A percentile compares a stretch with the other conserved stretches of the same genome.
These are phyloP conservation scores for Rosa rugosa DNA, from an alignment of 306 rosid species.

Conservation along the genomic window DNA sequence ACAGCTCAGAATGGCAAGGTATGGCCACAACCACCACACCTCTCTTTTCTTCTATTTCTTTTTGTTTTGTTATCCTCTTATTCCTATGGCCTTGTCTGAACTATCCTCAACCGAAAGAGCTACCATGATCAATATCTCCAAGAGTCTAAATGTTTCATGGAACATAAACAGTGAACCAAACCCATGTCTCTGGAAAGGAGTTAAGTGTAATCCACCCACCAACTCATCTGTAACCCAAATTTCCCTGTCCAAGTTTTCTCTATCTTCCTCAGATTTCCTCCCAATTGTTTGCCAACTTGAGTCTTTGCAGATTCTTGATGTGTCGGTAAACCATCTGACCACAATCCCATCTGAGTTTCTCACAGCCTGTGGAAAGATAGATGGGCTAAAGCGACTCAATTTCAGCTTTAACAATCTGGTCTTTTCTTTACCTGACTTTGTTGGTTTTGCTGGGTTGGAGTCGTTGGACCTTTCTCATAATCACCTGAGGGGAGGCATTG, in stretches of 20 bases:
- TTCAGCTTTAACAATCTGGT: slow-evolving; percentile 45
- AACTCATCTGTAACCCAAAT: slow-evolving; percentile 36
- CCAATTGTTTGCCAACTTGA: slow-evolving; percentile 53
- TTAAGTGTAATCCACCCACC: slow-evolving; percentile 34
- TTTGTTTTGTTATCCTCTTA: slow-evolving; percentile 26
- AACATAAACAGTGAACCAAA: slow-evolving; percentile 21
- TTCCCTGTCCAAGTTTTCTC: slow-evolving; percentile 32
- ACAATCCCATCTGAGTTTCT: slow-evolving; percentile 52
- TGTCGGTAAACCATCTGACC: slow-evolving; percentile 40
- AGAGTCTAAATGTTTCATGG: slow-evolving; percentile 35
- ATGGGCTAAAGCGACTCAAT: slow-evolving; percentile 47
- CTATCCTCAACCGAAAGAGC: slow-evolving; percentile 48
- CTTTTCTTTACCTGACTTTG: slow-evolving; percentile 52
- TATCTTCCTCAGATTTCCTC: slow-evolving; percentile 44
- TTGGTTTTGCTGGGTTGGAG: slow-evolving; percentile 58
- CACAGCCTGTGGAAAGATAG: slow-evolving; percentile 49
- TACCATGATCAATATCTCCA: slow-evolving; percentile 42
- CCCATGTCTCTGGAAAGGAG: slow-evolving; percentile 72
- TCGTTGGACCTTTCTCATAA: slow-evolving; percentile 65
- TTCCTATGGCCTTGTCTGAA: slow-evolving; percentile 37
- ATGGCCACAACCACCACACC: slow-evolving; percentile 12
- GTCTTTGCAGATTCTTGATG: slow-evolving; percentile 57
- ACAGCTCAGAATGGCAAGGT: slow-evolving; percentile 42
- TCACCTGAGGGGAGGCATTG: slow-evolving; percentile 9
- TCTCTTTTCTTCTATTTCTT: slow-evolving; percentile 24